These are phyloP conservation scores for Boletus rex-veris DNA, from an alignment of 768 basidiomycete genomes.

Conservation along the genomic window DNA sequence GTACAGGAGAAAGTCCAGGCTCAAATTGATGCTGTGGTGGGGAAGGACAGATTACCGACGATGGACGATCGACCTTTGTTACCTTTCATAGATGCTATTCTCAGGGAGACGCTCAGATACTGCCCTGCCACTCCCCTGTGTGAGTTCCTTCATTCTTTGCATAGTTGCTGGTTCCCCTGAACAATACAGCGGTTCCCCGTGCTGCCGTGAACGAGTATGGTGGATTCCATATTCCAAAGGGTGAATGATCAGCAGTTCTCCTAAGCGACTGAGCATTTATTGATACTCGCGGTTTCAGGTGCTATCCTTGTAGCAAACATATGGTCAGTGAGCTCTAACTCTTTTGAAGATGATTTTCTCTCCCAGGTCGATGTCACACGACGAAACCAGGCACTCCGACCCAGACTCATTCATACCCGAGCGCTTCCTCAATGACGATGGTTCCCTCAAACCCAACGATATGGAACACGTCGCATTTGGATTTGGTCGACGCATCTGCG, in stretches of 20 bases:
- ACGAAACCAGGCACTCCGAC: conserved; percentile 31
- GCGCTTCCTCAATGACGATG: conserved; percentile 33
- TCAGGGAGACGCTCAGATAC: conserved; percentile 2
- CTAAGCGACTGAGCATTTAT: neutral
- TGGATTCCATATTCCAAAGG: conserved; percentile 48
- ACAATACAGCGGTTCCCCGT: conserved; percentile 25
- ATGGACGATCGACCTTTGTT: conserved; percentile 7
- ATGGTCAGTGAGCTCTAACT: neutral
- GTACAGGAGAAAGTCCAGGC: conserved; percentile 4
- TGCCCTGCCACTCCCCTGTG: neutral
- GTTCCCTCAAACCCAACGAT: conserved; percentile 15
- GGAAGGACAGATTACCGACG: conserved; percentile 3
- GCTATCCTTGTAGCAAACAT: conserved; percentile 6
- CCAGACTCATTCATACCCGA: conserved; percentile 38
- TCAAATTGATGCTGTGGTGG: conserved; percentile 8
- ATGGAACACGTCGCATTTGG: conserved; percentile 13
- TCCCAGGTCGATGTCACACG: conserved; percentile 13
- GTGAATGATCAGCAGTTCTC: neutral
- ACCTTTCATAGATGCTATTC: conserved; percentile 10
- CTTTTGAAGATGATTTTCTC: accelerated
- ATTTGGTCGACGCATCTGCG: conserved; percentile 27
- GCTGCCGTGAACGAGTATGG: conserved; percentile 35
- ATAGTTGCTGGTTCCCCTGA: neutral
- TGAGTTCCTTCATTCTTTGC: neutral
- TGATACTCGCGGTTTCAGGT: neutral